These are phyloP conservation scores for Actinomucor elegans DNA, from an alignment of 371 early-diverging fungal genomes.

Conservation along the genomic window DNA sequence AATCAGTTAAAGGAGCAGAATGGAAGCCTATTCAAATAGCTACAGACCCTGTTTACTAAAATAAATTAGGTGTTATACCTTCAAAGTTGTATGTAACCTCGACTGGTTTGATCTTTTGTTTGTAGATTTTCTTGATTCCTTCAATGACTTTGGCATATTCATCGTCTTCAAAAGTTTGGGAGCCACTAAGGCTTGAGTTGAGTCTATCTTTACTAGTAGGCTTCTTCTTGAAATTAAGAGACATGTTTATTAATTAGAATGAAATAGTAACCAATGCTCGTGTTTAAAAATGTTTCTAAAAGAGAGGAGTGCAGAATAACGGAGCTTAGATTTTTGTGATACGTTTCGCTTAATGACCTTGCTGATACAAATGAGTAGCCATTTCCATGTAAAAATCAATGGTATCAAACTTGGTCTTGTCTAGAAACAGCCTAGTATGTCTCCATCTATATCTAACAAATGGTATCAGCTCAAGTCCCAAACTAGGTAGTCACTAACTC, in stretches of 20 bases:
- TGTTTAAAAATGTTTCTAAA: too few species aligned
- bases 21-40: slow-evolving; percentile 55
- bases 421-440: slow-evolving; percentile 18
- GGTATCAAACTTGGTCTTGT: slow-evolving; percentile 60
- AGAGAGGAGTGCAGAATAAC: too few species aligned
- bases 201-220: slow-evolving; percentile 2
- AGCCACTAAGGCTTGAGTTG: slow-evolving; percentile 1
- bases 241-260: background rate
- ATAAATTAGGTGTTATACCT: too few species aligned
- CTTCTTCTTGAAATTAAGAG: slow-evolving; percentile 13
- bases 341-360: slow-evolving; percentile 34
- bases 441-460: slow-evolving; percentile 24
- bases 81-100: slow-evolving; percentile 81
- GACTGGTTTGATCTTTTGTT: slow-evolving; percentile 70
- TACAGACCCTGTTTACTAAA: too few species aligned
- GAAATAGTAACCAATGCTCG: too few species aligned
- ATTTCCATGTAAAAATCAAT: slow-evolving; percentile 77
- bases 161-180: slow-evolving; percentile 26
- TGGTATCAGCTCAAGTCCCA: background rate
- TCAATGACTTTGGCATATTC: slow-evolving; percentile 66
- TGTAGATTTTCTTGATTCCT: slow-evolving; percentile 69
- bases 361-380: slow-evolving; percentile 65
- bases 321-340: background rate
- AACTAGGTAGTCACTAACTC: background rate
- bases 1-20: slow-evolving; percentile 73